Base-by-base conservation (phyloP, 805 yeast species). In the Yarrowia divulgata region DNA sequence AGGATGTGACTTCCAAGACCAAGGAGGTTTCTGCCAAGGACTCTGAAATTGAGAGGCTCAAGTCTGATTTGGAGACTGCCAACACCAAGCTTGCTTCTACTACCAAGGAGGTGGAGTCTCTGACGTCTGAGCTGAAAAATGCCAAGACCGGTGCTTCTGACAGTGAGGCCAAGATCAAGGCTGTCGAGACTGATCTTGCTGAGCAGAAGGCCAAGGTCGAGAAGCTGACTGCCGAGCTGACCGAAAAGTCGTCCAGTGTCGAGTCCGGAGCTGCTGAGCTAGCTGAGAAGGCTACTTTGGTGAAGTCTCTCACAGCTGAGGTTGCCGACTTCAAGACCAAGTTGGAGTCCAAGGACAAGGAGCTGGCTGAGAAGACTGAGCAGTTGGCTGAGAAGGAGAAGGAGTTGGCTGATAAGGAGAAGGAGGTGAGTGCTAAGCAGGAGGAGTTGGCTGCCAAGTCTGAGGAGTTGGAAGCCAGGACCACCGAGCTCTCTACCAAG, bases 31-130 rank as follows among this genome's bases (percentile, higher is more conserved):
- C 60, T 12, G 83, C 81, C 39, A 84, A 81, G 72, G 80, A 85
- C 9, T 77, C 79, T 16, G 72, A 71, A 9, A 73, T 86, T 16
- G 89, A 86, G 70, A 80, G 76, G 7, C 73, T 76, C 50, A 72
- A 71, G 37, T 29, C 71, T 8, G 71, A 73, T 12, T 46, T 73
- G n/a, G 70, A 68, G 19, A 55, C 48, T 12, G 64, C 64, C 13
- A 63, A 49, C 23, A 29, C 50, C 46, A 18, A 46, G 16, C 49
- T 69, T 29, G 66, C 60, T 40, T 32, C 35, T 8, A 71, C 71
- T 19, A 18, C 60, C 39, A 3, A 14, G 52, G 29, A 35, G 54
- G 32, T 68, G 69, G 64, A 57, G 66, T 7, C 46, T 70, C 58
- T 66, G 55, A 32, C 50, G 34, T 16, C 23, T 18, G 23, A 64